Percentiles rank a stretch among this genome's conserved stretches.
Conservation (phyloP, 352 stramenopile species). For the Phytophthora pisi region DNA sequence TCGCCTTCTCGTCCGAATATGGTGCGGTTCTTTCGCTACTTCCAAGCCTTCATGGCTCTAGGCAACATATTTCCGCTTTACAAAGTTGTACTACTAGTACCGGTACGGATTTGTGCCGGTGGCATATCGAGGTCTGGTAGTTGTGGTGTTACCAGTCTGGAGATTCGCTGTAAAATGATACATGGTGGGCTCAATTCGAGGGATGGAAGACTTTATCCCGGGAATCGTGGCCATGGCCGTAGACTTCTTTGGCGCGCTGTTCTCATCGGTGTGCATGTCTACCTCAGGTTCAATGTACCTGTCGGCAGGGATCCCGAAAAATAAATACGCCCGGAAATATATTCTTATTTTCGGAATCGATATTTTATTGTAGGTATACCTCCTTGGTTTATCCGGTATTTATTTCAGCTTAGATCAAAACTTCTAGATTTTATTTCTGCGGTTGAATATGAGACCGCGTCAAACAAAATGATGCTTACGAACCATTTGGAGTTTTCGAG, state of each 20-base stretch:
- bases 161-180: conserved; percentile 15
- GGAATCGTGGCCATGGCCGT: conserved; percentile 20
- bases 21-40: conserved; percentile 10
- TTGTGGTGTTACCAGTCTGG: conserved; percentile 20
- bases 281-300: conserved; percentile 8
- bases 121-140: conserved; percentile 1
- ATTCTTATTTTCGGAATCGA: too few species aligned
- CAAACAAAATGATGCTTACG: too few species aligned
- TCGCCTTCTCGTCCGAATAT: conserved; percentile 11
- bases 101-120: conserved; percentile 16
- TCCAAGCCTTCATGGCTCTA: conserved; percentile 12
- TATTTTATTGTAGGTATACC: too few species aligned
- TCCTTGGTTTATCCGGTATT: too few species aligned
- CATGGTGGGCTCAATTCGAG: conserved; percentile 10
- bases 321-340: too few species aligned
- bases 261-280: conserved; percentile 23
- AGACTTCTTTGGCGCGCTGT: conserved; percentile 23
- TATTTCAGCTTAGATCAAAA: too few species aligned
- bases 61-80: conserved; percentile 6
- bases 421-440: too few species aligned
- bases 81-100: conserved; percentile 4
- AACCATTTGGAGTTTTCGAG: too few species aligned
- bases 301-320: too few species aligned
- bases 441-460: too few species aligned
- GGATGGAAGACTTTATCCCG: conserved; percentile 22